Evolutionary conservation across 2,329 filamentous ascomycete species (phyloP), one percentile per base, ranked within the genome.

Genomic region (Onygenales sp.): DNA sequence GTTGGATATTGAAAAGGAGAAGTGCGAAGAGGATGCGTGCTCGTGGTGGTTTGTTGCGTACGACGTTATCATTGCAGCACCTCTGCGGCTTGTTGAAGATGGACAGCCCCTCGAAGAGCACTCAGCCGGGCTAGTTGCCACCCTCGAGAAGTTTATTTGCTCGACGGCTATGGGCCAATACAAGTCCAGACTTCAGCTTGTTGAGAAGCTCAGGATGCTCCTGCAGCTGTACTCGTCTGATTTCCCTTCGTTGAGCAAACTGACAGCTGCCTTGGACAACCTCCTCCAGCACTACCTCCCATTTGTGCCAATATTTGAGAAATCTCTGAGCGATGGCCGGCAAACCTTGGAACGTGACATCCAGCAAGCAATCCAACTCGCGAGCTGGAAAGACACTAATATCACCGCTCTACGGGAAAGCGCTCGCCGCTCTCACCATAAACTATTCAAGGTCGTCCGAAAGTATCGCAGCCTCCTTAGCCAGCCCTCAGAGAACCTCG

Each of bases 1-100:
- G 2, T 86, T 98, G 56, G 89, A 95, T 60, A 83, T 87, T 67
- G 93, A 98, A 68, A 78, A 83, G 39, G 78, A 81, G 51, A 89
- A 86, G 62, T 90, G 85, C 61, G 76, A 84, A 21, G 80, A 88
- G 48, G 85, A 89, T 63, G 90, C 92, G 2, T 85, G 84, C 61
- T 85, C 86, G 13, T 98, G 93, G 93, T 98, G 91, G 85, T 98
- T 96, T 62, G 80, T 97, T 55, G 90, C 92, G 1, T 98, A 96
- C 63, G 89, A 97, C 69, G 89, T 86, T 4, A 82, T 95, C 43
- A 80, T 98, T 60, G 85, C 84, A 2, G 85, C 84, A 8, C 86
- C 91, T 0, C 75, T 88, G 52, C 79, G 81, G 17, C 78, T 92
- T 56, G 74, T 80, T 0, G 77, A 82, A 54, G 76, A 79, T 27